Evolutionary conservation across 1,139 yeast species (phyloP), one percentile per base, ranked within the genome.

Genomic region (Suhomyces coccinellae): DNA sequence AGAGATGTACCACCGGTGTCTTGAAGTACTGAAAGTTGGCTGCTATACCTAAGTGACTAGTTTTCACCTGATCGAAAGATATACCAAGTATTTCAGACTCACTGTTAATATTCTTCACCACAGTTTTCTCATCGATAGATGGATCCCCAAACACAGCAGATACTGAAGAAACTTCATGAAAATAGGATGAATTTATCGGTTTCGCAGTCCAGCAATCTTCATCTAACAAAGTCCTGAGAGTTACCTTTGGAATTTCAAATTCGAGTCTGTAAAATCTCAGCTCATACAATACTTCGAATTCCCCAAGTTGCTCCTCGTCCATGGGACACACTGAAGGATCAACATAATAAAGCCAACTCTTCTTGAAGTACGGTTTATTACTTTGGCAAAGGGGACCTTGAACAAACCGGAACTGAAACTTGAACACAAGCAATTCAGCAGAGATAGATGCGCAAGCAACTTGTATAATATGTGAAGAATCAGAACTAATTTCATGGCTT

Each of bases 161-260:
- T 3, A 82, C 52, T 2, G 79, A 71, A 22, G 65, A 62, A 1
- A 84, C 88, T 12, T 66, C 66, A 46, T 71, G 69, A 63, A 85
- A 84, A 50, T 64, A 70, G 5, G 52, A 52, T 1, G 69, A 59
- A 12, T 61, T 56, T 1, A 83, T 59, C 1, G 71, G 69, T 39
- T 67, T 69, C 11, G 73, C 62, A 1, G 86, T 74, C 88, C 89
- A 83, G 41, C 79, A 80, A 49, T 74, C 77, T 39, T 80, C 83
- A 6, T 64, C 65, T 26, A 82, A 52, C 11, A 71, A 52, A 1
- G 71, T 56, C 39, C 76, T 43, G 7, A 58, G 51, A 2, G 51
- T 52, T 1, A 71, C 68, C 3, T 38, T 43, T 4, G 75, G 71
- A 3, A 47, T 46, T 2, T 48, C 44, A 40, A 65, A 71, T 9